Conservation (phyloP, 345 rosid genomes). For the Mangifera indica region DNA sequence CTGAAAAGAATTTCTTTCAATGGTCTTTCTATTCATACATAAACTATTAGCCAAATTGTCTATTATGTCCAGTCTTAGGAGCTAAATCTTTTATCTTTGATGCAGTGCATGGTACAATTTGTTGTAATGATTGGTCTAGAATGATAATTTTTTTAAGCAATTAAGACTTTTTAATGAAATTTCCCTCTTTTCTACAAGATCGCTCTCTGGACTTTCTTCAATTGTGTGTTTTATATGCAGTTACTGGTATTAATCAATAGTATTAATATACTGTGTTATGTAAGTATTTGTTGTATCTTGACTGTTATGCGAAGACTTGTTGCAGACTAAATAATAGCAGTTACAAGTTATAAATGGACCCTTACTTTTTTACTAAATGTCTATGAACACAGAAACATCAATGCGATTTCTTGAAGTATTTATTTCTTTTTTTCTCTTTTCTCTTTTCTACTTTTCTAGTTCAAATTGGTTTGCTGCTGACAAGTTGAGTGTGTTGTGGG, state of each 20-base stretch:
- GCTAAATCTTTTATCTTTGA: not conserved
- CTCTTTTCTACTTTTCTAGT: not conserved
- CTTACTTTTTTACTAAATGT: not conserved
- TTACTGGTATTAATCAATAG: constrained; percentile 67
- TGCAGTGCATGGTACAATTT: not conserved
- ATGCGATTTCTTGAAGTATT: not conserved
- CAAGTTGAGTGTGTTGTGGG: not conserved
- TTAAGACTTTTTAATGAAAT: constrained; percentile 22
- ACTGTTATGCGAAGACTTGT: not conserved
- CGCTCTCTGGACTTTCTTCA: constrained; percentile 88
- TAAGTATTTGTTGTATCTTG: not conserved
- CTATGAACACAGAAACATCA: not conserved
- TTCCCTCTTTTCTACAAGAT: constrained; percentile 55
- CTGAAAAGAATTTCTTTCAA: constrained; percentile 1
- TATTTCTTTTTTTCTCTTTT: not conserved
- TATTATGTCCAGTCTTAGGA: not conserved
- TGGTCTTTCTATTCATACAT: not conserved
- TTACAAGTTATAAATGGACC: not conserved
- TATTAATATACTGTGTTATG: not conserved
- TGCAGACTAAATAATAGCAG: not conserved
- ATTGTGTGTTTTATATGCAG: constrained; percentile 90
- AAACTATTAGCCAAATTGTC: not conserved
- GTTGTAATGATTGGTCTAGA: constrained; percentile 11
- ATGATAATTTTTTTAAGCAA: not conserved
- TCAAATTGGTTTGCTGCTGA: not conserved